These are phyloP conservation scores for Macadamia integrifolia DNA, from an alignment of 164 flowering plant genomes.

Conservation along the genomic window DNA sequence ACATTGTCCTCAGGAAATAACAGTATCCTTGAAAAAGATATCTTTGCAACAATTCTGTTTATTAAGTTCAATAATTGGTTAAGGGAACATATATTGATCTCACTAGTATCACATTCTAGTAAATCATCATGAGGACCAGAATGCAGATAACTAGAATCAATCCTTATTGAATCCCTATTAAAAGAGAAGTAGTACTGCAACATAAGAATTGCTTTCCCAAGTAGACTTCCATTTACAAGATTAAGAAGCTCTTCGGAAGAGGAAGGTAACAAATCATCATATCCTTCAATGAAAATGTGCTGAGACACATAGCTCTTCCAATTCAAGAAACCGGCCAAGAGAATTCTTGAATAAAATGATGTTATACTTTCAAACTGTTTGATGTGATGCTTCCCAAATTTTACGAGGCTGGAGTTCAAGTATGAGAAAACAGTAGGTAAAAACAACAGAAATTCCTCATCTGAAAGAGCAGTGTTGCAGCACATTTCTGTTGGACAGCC, in stretches of 20 bases:
- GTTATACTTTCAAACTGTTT: constrained; percentile 26
- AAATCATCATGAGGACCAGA: constrained; percentile 30
- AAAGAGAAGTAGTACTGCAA: constrained; percentile 39
- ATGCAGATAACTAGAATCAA: constrained; percentile 35
- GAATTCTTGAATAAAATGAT: constrained; percentile 47
- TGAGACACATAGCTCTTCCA: constrained; percentile 63
- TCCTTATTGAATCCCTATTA: constrained; percentile 24
- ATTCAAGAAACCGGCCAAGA: constrained; percentile 46
- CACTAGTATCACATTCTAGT: constrained; percentile 40
- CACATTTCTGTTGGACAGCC: constrained; percentile 11
- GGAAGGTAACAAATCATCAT: constrained; percentile 28
- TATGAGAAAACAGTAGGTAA: constrained; percentile 63
- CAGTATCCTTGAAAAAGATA: constrained; percentile 46
- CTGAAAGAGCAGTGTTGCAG: constrained; percentile 25
- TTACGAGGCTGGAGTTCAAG: constrained; percentile 31
- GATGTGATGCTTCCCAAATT: constrained; percentile 31
- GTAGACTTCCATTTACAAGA: constrained; percentile 44
- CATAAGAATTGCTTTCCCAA: constrained; percentile 58
- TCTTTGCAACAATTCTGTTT: constrained; percentile 50
- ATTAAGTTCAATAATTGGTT: constrained; percentile 40
- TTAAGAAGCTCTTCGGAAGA: constrained; percentile 46
- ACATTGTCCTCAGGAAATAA: constrained; percentile 38
- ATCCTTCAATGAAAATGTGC: constrained; percentile 41
- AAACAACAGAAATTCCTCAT: constrained; percentile 61
- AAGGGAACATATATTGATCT: constrained; percentile 29